These are phyloP conservation scores for Peniophora sp. DNA, from an alignment of 1,284 basidiomycete genomes.

Conservation along the genomic window DNA sequence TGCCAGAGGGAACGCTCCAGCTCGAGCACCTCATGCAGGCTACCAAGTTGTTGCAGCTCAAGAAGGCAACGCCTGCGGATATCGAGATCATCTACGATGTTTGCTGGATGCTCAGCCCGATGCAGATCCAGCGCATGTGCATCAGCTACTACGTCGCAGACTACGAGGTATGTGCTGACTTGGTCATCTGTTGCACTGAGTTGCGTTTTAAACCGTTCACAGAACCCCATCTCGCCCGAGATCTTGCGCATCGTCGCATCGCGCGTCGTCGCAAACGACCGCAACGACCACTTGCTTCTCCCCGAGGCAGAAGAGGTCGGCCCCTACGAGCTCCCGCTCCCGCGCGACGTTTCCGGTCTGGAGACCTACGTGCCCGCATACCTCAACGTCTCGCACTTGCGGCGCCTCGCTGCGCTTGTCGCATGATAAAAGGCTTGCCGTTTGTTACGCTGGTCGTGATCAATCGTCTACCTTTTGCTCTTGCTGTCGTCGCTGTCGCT, in stretches of 20 bases:
- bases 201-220: slow-evolving; percentile 14
- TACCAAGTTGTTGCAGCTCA: slow-evolving; percentile 95
- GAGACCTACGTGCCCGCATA: slow-evolving; percentile 88
- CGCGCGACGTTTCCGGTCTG: slow-evolving; percentile 80
- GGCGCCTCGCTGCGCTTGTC: slow-evolving; percentile 75
- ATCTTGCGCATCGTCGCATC: slow-evolving; percentile 95
- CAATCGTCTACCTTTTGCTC: no score
- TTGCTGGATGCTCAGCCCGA: slow-evolving; percentile 99
- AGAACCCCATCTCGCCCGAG: slow-evolving; percentile 95
- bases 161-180: slow-evolving; percentile 65
- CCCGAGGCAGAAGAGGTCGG: slow-evolving; percentile 95
- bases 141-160: slow-evolving; percentile 98
- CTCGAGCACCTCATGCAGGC: slow-evolving; percentile 99
- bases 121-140: slow-evolving; percentile 99
- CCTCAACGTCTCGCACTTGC: slow-evolving; percentile 76
- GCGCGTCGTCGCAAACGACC: slow-evolving; percentile 88
- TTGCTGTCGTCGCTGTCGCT: no score
- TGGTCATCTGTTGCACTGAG: not conserved
- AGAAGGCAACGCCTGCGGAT: slow-evolving; percentile 91
- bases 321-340: slow-evolving; percentile 82
- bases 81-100: slow-evolving; percentile 99
- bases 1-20: slow-evolving; percentile 98
- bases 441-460: no score
- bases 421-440: slow-evolving; percentile 32
- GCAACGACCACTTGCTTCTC: slow-evolving; percentile 90